These are phyloP conservation scores for Theobroma cacao DNA, from an alignment of 345 rosid species.

Conservation along the genomic window DNA sequence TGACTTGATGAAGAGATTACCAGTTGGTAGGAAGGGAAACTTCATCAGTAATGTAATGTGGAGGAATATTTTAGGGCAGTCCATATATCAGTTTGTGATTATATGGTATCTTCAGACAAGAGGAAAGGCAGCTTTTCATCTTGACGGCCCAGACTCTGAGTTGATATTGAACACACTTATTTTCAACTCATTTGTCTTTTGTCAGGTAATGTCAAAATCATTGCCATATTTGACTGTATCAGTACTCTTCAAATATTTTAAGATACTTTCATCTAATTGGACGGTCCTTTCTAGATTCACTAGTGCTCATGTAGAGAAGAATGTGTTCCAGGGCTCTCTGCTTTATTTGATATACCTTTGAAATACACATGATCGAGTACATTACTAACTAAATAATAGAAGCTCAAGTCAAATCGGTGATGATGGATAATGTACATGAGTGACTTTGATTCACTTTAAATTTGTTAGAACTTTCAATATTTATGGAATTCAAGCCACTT, in stretches of 20 bases:
- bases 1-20: conserved; percentile 63
- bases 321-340: neutral
- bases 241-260: neutral
- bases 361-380: neutral
- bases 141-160: conserved; percentile 47
- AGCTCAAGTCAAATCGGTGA: neutral
- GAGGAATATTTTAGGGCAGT: conserved; percentile 94
- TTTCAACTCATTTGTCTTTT: conserved; percentile 82
- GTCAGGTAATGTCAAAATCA: conserved; percentile 60
- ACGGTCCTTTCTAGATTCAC: neutral
- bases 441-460: neutral
- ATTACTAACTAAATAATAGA: neutral
- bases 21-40: conserved; percentile 79
- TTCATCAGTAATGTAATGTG: conserved; percentile 93
- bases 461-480: neutral
- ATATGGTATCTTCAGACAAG: conserved; percentile 66
- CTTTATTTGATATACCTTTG: neutral
- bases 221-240: neutral
- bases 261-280: neutral
- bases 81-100: conserved; percentile 70
- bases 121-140: conserved; percentile 50
- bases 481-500: neutral
- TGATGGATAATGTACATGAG: neutral
- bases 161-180: conserved; percentile 72
- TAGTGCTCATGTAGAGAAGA: neutral